Base-by-base conservation (phyloP, 2,329 filamentous ascomycete species). In the Huntiella savannae region DNA sequence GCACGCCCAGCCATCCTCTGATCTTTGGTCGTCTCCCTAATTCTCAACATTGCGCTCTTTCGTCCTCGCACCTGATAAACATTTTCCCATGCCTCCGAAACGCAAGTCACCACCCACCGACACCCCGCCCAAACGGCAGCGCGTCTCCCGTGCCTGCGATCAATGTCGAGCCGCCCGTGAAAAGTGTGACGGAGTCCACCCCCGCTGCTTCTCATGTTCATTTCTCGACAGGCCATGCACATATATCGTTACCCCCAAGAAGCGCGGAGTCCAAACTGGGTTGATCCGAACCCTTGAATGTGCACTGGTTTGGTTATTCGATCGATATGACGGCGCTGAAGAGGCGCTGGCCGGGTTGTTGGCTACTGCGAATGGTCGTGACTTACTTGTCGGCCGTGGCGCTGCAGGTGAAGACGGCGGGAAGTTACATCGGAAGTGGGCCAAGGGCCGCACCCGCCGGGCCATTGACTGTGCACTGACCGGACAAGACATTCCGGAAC, bases 191-290 rank as follows among this genome's bases (percentile, higher is more conserved):
- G 80, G 81, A 12, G 64, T 65, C 8, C 73, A 76, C 52, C 79
- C 79, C 4, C 64, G 66, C 11, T 85, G 80, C 57, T 74, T 72
- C 40, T 77, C 77, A 2, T 85, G 81, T 60, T 66, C 68, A 5
- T 64, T 70, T 4, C 71, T 79, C 50, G 73, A 70, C 46, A 68
- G 80, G 42, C 59, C 66, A 33, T 87, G 82, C 58, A 77, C 77
- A 12, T 87, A 86, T 58, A 75, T 79, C 51, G 70, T 78, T 46
- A 76, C 75, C 46, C 75, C 79, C 5, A 84, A 83, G 60, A 85
- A 85, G 58, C 69, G 82, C 52, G 82, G 82, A 3, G 74, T 87
- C 8, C 81, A 81, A 54, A 82, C 82, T n/a, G 82, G 82, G 12
- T 85, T 86, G 55, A 78, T 87, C 46, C 71, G 80, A 33, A 79